Evolutionary conservation across 352 stramenopile species (phyloP).

Genomic region (Phytopythium sindhum): DNA sequence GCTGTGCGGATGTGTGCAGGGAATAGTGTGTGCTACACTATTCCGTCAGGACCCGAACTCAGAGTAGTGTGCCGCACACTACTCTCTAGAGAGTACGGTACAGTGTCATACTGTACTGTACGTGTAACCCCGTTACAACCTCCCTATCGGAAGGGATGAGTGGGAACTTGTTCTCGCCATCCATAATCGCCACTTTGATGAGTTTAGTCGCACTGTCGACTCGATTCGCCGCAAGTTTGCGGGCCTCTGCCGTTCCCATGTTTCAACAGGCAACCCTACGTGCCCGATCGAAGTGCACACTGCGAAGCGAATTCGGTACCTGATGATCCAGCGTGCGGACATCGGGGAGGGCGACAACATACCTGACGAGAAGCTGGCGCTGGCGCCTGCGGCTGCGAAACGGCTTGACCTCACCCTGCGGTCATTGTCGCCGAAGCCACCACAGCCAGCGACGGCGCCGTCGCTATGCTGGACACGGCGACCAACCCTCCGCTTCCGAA

Average conservation of each 20-base stretch:
- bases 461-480: too few species aligned
- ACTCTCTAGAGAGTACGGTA: too few species aligned
- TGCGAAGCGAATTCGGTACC: neutral
- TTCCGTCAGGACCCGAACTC: too few species aligned
- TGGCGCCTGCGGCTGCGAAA: neutral
- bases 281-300: neutral
- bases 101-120: too few species aligned
- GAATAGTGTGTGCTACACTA: too few species aligned
- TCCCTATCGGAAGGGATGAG: neutral
- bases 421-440: too few species aligned
- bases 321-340: neutral
- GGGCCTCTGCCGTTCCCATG: neutral
- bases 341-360: neutral
- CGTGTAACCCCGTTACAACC: too few species aligned
- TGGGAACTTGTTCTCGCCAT: slow-evolving; percentile 1
- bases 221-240: neutral
- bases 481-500: too few species aligned
- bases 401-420: neutral
- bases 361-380: neutral
- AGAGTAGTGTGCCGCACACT: too few species aligned
- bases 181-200: neutral
- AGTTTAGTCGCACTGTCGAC: neutral
- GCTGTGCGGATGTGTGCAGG: too few species aligned
- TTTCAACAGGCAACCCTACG: neutral
- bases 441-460: too few species aligned